Evolutionary conservation across 257 asterid genomes (phyloP).

Genomic region (Ilex asprella): DNA sequence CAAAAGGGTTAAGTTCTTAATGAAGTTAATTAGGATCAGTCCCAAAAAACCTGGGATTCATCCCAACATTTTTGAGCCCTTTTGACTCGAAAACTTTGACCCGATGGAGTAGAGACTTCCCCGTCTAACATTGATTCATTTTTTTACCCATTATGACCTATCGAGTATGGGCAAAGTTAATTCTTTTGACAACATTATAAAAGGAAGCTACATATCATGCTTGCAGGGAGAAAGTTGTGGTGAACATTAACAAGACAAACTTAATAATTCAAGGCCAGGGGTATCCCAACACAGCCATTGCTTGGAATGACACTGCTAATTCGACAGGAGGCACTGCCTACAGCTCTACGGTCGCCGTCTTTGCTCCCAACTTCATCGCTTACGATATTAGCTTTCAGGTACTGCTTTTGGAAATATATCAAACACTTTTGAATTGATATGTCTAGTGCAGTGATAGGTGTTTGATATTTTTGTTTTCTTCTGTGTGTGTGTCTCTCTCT

Average conservation of each 20-base stretch:
- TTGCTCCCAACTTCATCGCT: constrained; percentile 55
- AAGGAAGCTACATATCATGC: background rate
- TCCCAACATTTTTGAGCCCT: too few species aligned
- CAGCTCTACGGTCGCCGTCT: constrained; percentile 49
- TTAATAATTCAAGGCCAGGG: constrained; percentile 77
- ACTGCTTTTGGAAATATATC: background rate
- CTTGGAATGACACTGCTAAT: constrained; percentile 82
- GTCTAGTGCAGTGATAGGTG: background rate
- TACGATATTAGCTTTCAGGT: constrained; percentile 82
- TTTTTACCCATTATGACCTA: background rate
- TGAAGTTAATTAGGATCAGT: too few species aligned
- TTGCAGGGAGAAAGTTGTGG: constrained; percentile 64
- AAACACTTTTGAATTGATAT: too few species aligned
- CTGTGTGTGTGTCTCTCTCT: background rate
- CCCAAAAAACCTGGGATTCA: too few species aligned
- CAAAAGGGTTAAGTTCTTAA: too few species aligned
- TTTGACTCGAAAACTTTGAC: too few species aligned
- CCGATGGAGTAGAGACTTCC: too few species aligned
- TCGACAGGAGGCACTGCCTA: constrained; percentile 62
- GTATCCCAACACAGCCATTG: constrained; percentile 45
- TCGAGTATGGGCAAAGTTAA: background rate
- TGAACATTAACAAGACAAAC: constrained; percentile 48
- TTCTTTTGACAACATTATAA: background rate
- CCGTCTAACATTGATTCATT: background rate
- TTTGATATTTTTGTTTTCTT: background rate